Base-by-base conservation (phyloP, 2,329 filamentous ascomycete species). In the Paecilomyces variotii region DNA sequence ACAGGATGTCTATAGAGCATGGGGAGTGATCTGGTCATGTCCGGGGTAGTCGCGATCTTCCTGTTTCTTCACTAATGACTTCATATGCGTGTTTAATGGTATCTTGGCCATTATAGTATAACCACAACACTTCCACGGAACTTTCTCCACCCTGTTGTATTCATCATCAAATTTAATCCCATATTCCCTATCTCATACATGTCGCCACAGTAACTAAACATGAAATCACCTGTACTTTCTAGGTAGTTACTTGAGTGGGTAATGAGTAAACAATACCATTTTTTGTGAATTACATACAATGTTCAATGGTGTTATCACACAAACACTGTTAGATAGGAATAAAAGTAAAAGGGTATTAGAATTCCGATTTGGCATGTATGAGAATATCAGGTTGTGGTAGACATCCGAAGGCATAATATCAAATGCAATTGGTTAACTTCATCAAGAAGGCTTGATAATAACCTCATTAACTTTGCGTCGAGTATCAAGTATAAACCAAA, bases 1-100 rank as follows among this genome's bases (percentile, higher is more conserved):
- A 65, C 30, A 64, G 62, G 62, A 59, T 67, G 64, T 68, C 61
- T 67, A 67, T 68, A 68, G 65, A 56, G 63, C 67, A 68, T 65
- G 64, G 39, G 39, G 64, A 65, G 65, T 68, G 67, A 67, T 67
- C 58, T 66, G 61, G 56, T 59, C 62, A 63, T 61, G 60, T 56
- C 50, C 25, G 27, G 49, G 49, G 39, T 45, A 45, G 39, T 19
- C 19, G 39, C 39, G 39, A n/a, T 45, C 39, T 45, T 45, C 39
- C 39, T 45, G 39, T 45, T 45, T 10, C 39, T 45, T 14, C 39
- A 45, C 19, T 45, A 45, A 45, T 45, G 39, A 45, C 39, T 14
- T 45, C 30, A 24, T 24, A 45, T 24, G 39, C n/a, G 39, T 45
- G 39, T 45, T 45, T 24, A 45, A 45, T 45, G 39, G 30, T 14